Conservation (phyloP, 2,329 filamentous ascomycete species). For the Verticillium nonalfalfae region DNA sequence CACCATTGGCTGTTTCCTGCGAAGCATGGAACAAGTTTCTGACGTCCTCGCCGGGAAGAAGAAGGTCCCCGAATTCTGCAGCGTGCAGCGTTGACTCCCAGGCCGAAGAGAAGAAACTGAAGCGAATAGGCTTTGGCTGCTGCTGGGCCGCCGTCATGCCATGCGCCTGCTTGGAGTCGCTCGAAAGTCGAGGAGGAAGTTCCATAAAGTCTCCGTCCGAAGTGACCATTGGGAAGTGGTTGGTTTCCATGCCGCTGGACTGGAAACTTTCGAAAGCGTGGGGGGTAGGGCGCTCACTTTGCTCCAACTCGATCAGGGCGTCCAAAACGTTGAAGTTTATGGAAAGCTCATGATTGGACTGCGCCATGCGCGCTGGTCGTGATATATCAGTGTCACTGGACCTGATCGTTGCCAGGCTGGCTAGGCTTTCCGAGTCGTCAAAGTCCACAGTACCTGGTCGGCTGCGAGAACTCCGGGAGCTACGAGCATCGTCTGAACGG, state of each 20-base stretch:
- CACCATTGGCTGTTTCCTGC: slow-evolving; percentile 62
- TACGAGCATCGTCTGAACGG: slow-evolving; percentile 67
- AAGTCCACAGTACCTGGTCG: slow-evolving; percentile 53
- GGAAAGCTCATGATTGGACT: slow-evolving; percentile 62
- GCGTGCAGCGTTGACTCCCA: slow-evolving; percentile 92
- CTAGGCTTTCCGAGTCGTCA: slow-evolving; percentile 58
- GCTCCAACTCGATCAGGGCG: slow-evolving; percentile 69
- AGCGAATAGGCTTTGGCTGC: slow-evolving; percentile 47
- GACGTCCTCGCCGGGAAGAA: slow-evolving; percentile 85
- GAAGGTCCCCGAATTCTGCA: slow-evolving; percentile 77
- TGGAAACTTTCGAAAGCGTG: slow-evolving; percentile 43
- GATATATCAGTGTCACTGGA: slow-evolving; percentile 83
- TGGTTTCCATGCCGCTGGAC: slow-evolving; percentile 29
- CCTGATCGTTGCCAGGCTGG: slow-evolving; percentile 57
- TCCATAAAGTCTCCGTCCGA: slow-evolving; percentile 51
- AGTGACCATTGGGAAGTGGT: slow-evolving; percentile 35
- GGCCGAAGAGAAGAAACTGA: slow-evolving; percentile 95
- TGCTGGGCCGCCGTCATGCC: slow-evolving; percentile 27
- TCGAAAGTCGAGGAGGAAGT: slow-evolving; percentile 36
- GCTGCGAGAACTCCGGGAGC: slow-evolving; percentile 58
- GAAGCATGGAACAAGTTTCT: slow-evolving; percentile 74
- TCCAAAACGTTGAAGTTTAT: slow-evolving; percentile 93
- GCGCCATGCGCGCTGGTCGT: slow-evolving; percentile 70
- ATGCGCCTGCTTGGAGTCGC: slow-evolving; percentile 28
- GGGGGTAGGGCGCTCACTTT: slow-evolving; percentile 26